Evolutionary conservation across 495 filamentous ascomycete species (phyloP).

Genomic region (Tuber aestivum): DNA sequence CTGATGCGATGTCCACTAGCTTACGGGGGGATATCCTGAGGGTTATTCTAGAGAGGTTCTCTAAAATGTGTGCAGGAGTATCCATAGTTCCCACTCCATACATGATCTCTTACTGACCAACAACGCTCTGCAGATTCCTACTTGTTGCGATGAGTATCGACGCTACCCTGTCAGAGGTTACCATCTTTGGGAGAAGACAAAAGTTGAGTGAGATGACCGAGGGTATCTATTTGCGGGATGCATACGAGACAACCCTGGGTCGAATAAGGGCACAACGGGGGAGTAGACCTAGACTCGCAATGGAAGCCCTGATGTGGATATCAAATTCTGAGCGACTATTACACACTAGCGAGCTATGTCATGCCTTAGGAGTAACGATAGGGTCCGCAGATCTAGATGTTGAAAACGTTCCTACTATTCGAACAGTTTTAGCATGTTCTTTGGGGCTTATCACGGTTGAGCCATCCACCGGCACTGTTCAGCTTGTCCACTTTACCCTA

Average conservation of each 20-base stretch:
- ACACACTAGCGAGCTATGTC: too few species aligned
- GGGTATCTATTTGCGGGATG: background rate
- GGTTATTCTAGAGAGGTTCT: background rate
- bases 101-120: background rate
- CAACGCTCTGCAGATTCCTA: background rate
- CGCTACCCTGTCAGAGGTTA: background rate
- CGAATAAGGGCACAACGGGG: background rate
- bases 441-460: background rate
- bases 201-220: background rate
- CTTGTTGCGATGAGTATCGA: background rate
- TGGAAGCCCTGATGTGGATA: background rate
- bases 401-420: background rate
- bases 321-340: too few species aligned
- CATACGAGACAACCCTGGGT: background rate
- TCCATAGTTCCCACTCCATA: background rate
- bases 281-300: background rate
- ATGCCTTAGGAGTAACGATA: too few species aligned
- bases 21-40: background rate
- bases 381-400: background rate
- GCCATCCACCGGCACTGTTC: too few species aligned
- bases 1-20: background rate
- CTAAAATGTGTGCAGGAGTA: background rate
- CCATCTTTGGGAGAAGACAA: background rate
- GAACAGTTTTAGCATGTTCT: background rate
- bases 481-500: too few species aligned